phyloP scores from a whole-genome alignment of 1,139 yeast genomes.

The Protomyces inouyei region DNA sequence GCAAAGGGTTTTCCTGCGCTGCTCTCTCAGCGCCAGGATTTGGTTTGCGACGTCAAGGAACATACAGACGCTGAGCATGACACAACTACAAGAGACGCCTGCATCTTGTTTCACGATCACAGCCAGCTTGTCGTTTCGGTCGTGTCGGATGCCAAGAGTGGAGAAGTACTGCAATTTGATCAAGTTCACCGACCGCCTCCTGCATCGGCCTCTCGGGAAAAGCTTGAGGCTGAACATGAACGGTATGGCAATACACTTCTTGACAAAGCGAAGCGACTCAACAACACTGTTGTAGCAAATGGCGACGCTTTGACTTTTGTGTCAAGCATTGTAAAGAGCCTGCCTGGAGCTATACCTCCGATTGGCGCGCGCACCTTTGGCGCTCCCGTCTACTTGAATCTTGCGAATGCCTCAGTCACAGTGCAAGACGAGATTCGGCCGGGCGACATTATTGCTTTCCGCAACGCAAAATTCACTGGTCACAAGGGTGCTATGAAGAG shows the following conservation, averaged over 20 bases:
- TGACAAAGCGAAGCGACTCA: conserved; percentile 35
- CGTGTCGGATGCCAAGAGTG: conserved; percentile 48
- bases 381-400: conserved; percentile 59
- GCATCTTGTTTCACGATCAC: conserved; percentile 67
- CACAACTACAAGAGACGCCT: conserved; percentile 54
- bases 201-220: conserved; percentile 47
- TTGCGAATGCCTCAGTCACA: conserved; percentile 55
- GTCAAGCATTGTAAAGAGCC: conserved; percentile 36
- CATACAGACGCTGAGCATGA: conserved; percentile 55
- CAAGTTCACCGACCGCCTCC: conserved; percentile 46
- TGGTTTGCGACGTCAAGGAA: conserved; percentile 62
- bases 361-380: conserved; percentile 71
- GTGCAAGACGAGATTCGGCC: conserved; percentile 63
- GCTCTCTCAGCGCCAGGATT: conserved; percentile 36
- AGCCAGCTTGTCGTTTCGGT: conserved; percentile 54
- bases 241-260: conserved; percentile 40
- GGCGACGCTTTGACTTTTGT: conserved; percentile 40
- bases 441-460: conserved; percentile 77
- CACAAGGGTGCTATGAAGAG: conserved; percentile 56
- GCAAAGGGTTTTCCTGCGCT: neutral
- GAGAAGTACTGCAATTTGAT: conserved; percentile 42
- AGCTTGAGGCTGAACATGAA: conserved; percentile 50
- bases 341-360: conserved; percentile 46
- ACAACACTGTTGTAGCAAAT: conserved; percentile 36
- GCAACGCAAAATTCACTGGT: conserved; percentile 66